Base-by-base conservation (phyloP, 805 yeast genomes). In the Sungouiozyma ichnusensis region DNA sequence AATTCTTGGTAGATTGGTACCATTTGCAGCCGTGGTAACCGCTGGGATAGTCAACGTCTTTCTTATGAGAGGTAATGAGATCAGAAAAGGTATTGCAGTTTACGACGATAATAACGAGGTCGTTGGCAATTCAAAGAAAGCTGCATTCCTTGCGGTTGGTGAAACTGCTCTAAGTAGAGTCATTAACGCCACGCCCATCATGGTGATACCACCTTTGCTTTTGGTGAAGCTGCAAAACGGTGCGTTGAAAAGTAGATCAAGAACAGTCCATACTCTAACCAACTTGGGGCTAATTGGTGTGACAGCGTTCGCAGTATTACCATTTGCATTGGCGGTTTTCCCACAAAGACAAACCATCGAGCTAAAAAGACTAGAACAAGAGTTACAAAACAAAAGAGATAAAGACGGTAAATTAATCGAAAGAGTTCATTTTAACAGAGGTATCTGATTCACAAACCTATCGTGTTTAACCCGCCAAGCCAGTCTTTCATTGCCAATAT, bases 1-100 rank as follows among this genome's bases (percentile, higher is more conserved):
- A 51, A 71, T 88, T 24, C 64, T 92, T 43, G 81, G 88, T 35
- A 79, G 99, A 51, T 71, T 92, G 44, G 95, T 92, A 11, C 99
- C 99, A 5, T 92, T 92, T 67, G 97, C 97, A 0, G 99, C 99
- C 1, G 99, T 92, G 31, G 97, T 88, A 1, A 79, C 92, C 40
- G 99, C 99, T 1, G 97, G 98, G 58, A 71, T 92, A 29, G 94
- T 87, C 33, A 92, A 92, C 52, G 96, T 92, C n/a, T 86, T 85
- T 55, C 72, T 94, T 46, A 92, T 92, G 98, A 78, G 99, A 67
- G 77, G 90, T 44, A 94, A 88, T 63, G 99, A 92, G 65, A 79
- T 92, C 57, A 78, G 77, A 52, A 82, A 81, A 57, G 95, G 95
- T 52, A 85, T 85, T 42, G 64, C 77, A 34, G 92, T 84, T 0